Evolutionary conservation across 257 asterid species (phyloP).

Genomic region (Capsicum pubescens): DNA sequence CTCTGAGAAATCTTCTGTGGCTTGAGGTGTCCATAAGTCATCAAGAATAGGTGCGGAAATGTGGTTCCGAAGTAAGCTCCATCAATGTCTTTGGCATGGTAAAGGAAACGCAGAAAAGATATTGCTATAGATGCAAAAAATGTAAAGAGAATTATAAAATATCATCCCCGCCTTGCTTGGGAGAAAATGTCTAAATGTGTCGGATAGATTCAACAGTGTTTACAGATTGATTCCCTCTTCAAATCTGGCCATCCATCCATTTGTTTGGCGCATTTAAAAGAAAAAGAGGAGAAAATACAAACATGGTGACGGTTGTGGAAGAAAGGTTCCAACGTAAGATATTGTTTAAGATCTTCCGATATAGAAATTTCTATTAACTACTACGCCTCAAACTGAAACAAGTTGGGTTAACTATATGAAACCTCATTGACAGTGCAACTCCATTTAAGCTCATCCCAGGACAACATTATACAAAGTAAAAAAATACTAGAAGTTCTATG

Average conservation of each 20-base stretch:
- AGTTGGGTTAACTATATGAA: background rate
- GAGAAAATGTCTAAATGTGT: background rate
- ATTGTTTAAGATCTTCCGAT: background rate
- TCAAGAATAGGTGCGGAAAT: constrained; percentile 55
- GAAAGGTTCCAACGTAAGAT: background rate
- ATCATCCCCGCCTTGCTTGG: background rate
- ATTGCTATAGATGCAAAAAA: background rate
- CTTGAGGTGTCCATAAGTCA: constrained; percentile 55
- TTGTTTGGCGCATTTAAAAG: background rate
- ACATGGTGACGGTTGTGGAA: background rate
- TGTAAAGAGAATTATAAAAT: background rate
- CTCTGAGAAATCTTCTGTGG: constrained; percentile 51
- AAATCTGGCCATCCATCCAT: background rate
- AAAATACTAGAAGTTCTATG: background rate
- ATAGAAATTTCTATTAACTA: background rate
- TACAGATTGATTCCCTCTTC: constrained; percentile 1
- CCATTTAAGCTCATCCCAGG: constrained; percentile 3
- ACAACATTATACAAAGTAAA: background rate
- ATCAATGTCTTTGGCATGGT: constrained; percentile 50
- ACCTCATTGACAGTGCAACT: background rate
- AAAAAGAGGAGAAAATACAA: background rate
- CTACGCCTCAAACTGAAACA: background rate
- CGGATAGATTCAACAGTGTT: background rate
- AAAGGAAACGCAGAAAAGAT: constrained; percentile 36
- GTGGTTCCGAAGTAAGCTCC: constrained; percentile 67